These are phyloP conservation scores for Sporothrix mexicana DNA, from an alignment of 2,329 filamentous ascomycete species.

Conservation along the genomic window DNA sequence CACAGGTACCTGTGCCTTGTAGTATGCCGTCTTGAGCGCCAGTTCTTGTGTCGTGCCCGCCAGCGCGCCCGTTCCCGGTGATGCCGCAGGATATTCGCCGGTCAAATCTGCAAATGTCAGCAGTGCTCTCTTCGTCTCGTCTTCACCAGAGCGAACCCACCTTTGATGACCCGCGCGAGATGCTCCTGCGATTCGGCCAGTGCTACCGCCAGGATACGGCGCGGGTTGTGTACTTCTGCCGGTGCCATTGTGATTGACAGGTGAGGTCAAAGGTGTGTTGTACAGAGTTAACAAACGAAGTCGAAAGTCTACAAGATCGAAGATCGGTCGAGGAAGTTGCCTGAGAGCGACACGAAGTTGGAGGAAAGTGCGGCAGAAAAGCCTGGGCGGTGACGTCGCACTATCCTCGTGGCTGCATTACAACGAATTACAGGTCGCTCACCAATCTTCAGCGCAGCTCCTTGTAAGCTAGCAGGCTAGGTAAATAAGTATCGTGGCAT, in stretches of 20 bases:
- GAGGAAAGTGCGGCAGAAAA: slow-evolving; percentile 19
- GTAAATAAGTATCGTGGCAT: background rate
- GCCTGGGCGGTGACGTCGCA: slow-evolving; percentile 20
- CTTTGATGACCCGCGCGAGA: slow-evolving; percentile 57
- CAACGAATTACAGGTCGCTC: background rate
- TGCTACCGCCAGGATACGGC: slow-evolving; percentile 65
- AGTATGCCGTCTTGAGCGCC: slow-evolving; percentile 64
- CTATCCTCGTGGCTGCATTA: background rate
- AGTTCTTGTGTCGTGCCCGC: slow-evolving; percentile 66
- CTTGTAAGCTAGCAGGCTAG: background rate
- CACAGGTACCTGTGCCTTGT: slow-evolving; percentile 64
- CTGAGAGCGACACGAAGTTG: too few relatives aligned
- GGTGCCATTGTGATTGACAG: background rate
- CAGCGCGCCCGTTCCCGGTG: slow-evolving; percentile 42
- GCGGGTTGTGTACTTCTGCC: slow-evolving; percentile 49
- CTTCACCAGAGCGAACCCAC: background rate
- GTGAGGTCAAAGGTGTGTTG: background rate
- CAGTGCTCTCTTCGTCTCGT: slow-evolving; percentile 1
- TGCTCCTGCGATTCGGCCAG: slow-evolving; percentile 54
- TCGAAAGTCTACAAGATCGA: background rate
- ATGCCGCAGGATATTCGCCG: slow-evolving; percentile 46
- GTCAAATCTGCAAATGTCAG: slow-evolving; percentile 52
- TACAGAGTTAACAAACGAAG: background rate
- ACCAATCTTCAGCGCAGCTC: slow-evolving; percentile 19
- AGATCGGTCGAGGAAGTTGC: background rate